Evolutionary conservation across 139 green algal genomes (phyloP), one percentile per base, ranked within the genome.

Genomic region (Protoeuglena noctilucae): DNA sequence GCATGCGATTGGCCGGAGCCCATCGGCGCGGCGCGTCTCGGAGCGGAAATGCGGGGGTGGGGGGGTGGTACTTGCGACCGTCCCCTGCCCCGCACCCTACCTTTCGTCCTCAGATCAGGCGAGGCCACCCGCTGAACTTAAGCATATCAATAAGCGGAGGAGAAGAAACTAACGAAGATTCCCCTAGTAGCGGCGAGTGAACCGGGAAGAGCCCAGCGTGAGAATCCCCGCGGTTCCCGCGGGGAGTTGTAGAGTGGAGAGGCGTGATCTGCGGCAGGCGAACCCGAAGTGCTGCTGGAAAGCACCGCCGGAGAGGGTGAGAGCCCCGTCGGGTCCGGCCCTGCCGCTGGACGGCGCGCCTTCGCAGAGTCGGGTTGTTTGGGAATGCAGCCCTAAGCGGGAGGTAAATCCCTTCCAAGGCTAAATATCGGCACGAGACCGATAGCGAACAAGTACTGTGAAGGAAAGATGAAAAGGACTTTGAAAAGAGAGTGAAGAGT

Each of bases 131-230:
- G 81, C 77, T 79, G 80, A 93, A 89, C 73, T 88, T 88, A 86
- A 92, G 78, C 82, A 92, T 88, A 88, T 92, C 79, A 87, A 73
- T 92, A 86, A 83, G 78, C 82, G 72, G 82, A 88, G 83, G 83
- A 93, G 88, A 87, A 93, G 74, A 89, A 89, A 88, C 71, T 86
- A 93, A 93, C 76, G 52, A 86, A 69, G 81, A 89, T 93, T 82
- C 77, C 76, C 78, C 64, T 88, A 88, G 79, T 88, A 90, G 77
- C 79, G 79, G 77, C 77, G 79, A 91, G 82, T 65, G 82, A 88
- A 91, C 69, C 72, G 75, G 76, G 75, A 79, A 73, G 48, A 88
- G 76, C 74, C 76, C 76, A 86, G 84, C 71, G 82, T 83, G 70
- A 82, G 84, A 90, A 85, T 86, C 81, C 83, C 65, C 69, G 61